Evolutionary conservation across 1,284 basidiomycete species (phyloP), one percentile per base, ranked within the genome.

Genomic region (Caloboletus inedulis): DNA sequence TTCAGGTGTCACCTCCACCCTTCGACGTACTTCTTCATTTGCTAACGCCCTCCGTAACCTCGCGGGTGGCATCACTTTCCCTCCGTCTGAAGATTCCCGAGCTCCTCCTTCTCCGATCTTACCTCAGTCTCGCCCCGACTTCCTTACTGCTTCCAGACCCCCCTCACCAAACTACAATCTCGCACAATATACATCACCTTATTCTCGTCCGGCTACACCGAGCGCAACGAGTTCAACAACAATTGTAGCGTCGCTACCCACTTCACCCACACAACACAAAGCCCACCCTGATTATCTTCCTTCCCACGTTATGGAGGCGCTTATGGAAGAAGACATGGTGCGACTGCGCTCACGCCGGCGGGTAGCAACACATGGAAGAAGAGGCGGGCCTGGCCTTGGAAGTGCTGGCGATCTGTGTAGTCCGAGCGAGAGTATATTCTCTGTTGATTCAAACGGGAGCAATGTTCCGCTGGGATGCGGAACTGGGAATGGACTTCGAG

Each of bases 321-420:
- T 95, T 19, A 89, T 91, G 65, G 90, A 91, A 62, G 92, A 95
- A 65, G 92, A 96, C 64, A 89, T 93, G 87, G 89, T 94, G 57
- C 80, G 92, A 8, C 64, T 95, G 34, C 74, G 87, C 21, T 85
- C 87, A 16, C 78, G 93, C 27, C 74, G 90, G 47, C 75, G 82
- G 44, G 64, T 71, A 9, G 71, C 70, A 1, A 60, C 67, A 18
- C 71, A 74, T 25, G 69, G 71, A 18, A 71, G 74, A 55, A 71
- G 74, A 48, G 45, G 56, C 56, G 71, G 57, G 52, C 58, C 41
- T 54, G 18, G 50, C 31, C 44, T 54, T n/a, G 37, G 64, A 12
- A 34, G 52, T 8, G 35, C 63, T 18, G 59, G 69, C 7, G 57
- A 58, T 42, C 35, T 82, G 53, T 77, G 77, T 18, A 89, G 87